Base-by-base conservation (phyloP, 2,329 filamentous ascomycete species). In the Ambrosiella cleistominuta region DNA sequence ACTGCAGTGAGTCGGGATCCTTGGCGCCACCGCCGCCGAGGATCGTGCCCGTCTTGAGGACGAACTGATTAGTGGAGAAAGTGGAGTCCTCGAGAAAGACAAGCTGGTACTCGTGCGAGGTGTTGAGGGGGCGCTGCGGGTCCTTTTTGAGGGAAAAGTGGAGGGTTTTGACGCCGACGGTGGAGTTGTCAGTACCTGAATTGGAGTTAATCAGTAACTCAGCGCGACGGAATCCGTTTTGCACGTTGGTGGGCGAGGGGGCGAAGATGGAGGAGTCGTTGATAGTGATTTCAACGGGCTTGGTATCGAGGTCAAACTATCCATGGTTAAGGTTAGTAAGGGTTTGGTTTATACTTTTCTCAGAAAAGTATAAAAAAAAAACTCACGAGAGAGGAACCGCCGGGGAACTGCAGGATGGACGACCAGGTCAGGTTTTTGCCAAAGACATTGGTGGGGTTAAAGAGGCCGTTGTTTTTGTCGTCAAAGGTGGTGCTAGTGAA, bases 121-220 rank as follows among this genome's bases (percentile, higher is more conserved):
- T 67, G 69, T 83, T 82, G 56, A 83, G 67, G 11, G 74, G 73
- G 9, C 76, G 70, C 45, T 69, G 64, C 47, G 57, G 50, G 62
- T 82, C 78, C 64, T 77, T 75, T 66, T 72, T 72, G 38, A 83
- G 64, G 63, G 75, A 78, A 67, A 79, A 82, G 68, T 83, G 80
- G 55, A 83, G 71, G 1, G 79, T 81, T 69, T 81, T 81, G 60
- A 81, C 67, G 36, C 78, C 79, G 35, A 66, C 66, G 42, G 73
- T 77, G 19, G 74, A 76, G n/a, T 68, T 62, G 56, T 80, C 78
- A 49, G 73, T 72, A 57, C 76, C 70, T 15, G 67, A 69, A 69
- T 76, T 74, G 69, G 74, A 69, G 63, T 71, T 67, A 9, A 75
- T 71, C 57, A 79, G 72, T 56, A 82, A 71, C 61, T 81, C 79